phyloP scores from a whole-genome alignment of 805 yeast species.

The Lipomyces starkeyi region DNA sequence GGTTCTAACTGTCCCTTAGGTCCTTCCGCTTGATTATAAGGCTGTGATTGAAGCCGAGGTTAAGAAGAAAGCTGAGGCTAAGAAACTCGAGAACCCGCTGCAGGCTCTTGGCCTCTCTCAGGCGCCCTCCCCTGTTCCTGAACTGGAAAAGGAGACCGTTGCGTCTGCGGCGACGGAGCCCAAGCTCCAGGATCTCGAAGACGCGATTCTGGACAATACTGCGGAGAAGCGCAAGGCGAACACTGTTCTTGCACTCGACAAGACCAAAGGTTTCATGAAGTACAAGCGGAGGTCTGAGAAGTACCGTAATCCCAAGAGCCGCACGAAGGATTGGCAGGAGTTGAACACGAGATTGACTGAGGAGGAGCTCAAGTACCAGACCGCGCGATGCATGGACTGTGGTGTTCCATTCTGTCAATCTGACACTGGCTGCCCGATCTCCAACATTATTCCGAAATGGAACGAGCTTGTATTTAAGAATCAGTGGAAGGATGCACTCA shows the following conservation, averaged over 20 bases:
- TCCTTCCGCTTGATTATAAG: constrained; percentile 87
- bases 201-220: constrained; percentile 73
- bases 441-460: constrained; percentile 97
- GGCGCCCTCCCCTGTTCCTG: constrained; percentile 16
- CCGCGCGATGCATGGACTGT: constrained; percentile 99
- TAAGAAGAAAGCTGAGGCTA: constrained; percentile 64
- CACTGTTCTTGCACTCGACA: constrained; percentile 69
- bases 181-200: constrained; percentile 86
- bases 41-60: constrained; percentile 82
- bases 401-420: constrained; percentile 99
- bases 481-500: constrained; percentile 92
- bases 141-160: constrained; percentile 75
- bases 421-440: constrained; percentile 97
- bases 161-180: constrained; percentile 88
- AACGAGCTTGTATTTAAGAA: constrained; percentile 94
- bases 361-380: constrained; percentile 86
- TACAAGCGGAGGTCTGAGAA: constrained; percentile 87
- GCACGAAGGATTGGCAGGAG: constrained; percentile 93
- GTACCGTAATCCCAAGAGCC: constrained; percentile 75
- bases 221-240: constrained; percentile 67
- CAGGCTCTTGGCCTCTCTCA: constrained; percentile 32
- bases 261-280: constrained; percentile 89
- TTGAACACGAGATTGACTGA: constrained; percentile 78
- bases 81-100: constrained; percentile 52
- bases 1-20: constrained; percentile 10